Conservation (phyloP, 129 eudicot genomes). For the Saposhnikovia divaricata region DNA sequence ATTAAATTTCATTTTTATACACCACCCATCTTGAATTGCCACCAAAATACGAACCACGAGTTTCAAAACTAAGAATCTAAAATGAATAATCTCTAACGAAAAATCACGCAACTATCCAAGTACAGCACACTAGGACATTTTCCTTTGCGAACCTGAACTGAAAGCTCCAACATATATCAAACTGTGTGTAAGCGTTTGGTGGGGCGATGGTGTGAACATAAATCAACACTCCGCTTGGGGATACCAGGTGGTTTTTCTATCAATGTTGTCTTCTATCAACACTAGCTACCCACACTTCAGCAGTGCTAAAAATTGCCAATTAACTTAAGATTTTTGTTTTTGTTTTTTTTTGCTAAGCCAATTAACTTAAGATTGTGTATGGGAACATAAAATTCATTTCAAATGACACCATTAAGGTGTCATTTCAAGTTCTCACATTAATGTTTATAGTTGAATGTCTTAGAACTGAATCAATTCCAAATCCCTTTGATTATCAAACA, state of each 20-base stretch:
- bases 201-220: neutral
- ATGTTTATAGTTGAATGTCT: no score
- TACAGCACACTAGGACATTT: no score
- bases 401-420: no score
- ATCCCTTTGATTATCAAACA: no score
- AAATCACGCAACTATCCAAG: no score
- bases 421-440: no score
- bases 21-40: neutral
- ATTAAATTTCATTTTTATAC: neutral
- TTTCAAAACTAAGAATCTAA: no score
- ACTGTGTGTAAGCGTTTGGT: neutral
- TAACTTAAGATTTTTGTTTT: neutral
- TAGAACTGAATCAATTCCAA: no score
- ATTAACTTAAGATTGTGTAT: neutral
- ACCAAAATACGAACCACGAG: no score
- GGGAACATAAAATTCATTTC: neutral
- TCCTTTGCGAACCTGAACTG: no score
- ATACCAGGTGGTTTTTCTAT: neutral
- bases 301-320: neutral
- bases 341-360: neutral
- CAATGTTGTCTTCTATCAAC: neutral
- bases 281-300: constrained; percentile 1
- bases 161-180: no score
- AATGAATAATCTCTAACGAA: no score
- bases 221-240: neutral